A percentile compares a stretch with the other conserved stretches of the same genome.
phyloP scores from a whole-genome alignment of 2,329 filamentous ascomycete species.

The Chaetomiaceae sp. region DNA sequence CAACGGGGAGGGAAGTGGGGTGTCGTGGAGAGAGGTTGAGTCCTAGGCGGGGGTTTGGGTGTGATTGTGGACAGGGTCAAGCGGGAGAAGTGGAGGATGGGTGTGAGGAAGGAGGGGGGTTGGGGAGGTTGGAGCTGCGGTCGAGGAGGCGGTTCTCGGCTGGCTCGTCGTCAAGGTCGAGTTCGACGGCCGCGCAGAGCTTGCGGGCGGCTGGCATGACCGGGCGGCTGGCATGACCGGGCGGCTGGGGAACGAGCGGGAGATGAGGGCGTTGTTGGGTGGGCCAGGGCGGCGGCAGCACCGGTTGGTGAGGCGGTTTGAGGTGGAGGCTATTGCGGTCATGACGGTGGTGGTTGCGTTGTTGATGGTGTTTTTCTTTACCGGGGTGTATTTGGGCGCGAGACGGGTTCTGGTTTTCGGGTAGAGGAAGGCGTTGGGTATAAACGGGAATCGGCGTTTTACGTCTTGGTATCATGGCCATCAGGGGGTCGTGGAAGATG shows the following conservation, averaged over 20 bases:
- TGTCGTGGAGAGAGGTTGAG: too few species aligned
- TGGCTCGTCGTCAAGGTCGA: neutral
- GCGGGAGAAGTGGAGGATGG: neutral
- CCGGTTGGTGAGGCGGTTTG: constrained; percentile 8
- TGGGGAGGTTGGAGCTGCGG: too few species aligned
- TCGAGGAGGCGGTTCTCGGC: neutral
- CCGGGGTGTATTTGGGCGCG: constrained; percentile 16
- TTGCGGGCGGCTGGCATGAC: neutral
- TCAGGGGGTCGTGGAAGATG: too few species aligned
- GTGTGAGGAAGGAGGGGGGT: too few species aligned
- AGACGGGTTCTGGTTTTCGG: constrained; percentile 2
- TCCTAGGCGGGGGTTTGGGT: too few species aligned
- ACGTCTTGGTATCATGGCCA: too few species aligned
- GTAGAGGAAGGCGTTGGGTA: neutral
- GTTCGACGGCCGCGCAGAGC: neutral
- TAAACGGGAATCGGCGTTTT: neutral
- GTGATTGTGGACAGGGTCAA: neutral
- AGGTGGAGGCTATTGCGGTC: constrained; percentile 11
- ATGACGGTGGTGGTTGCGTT: constrained; percentile 12
- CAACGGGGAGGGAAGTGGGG: too few species aligned
- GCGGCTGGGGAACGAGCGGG: neutral
- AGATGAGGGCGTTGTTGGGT: neutral
- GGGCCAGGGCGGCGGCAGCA: neutral
- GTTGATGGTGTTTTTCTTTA: constrained; percentile 19
- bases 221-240: neutral